Conservation (phyloP, 176 grass and related monocot species). For the Oryza glaberrima region DNA sequence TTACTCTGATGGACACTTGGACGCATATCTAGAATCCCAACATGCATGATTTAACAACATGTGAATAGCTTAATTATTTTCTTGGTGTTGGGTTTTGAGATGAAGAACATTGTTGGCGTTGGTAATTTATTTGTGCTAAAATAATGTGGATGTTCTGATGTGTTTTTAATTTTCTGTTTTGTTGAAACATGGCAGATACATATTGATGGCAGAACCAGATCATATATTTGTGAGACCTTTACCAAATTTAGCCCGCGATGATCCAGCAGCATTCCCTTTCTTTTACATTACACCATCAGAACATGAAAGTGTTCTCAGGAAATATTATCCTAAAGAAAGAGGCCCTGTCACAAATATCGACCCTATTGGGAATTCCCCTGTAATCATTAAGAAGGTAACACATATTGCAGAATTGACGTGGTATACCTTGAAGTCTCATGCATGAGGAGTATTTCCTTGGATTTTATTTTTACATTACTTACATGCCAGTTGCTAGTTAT, state of each 20-base stretch:
- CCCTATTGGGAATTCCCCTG: constrained; percentile 97
- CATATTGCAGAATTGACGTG: not conserved
- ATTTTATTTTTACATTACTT: not conserved
- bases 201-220: constrained; percentile 99
- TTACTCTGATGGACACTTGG: not conserved
- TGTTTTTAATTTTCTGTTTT: constrained; percentile 15
- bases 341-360: constrained; percentile 78
- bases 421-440: not conserved
- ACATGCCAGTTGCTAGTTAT: constrained; percentile 29
- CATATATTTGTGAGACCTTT: constrained; percentile 92
- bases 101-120: not conserved
- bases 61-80: not conserved
- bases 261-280: constrained; percentile 83
- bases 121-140: not conserved
- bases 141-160: not conserved
- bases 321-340: constrained; percentile 86
- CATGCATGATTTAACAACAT: constrained; percentile 25
- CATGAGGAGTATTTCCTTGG: constrained; percentile 3
- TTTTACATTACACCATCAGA: constrained; percentile 89
- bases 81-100: not conserved
- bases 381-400: constrained; percentile 94
- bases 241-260: constrained; percentile 73
- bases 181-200: constrained; percentile 66
- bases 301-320: constrained; percentile 80
- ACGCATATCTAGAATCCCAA: not conserved